Percentiles rank a stretch among this genome's conserved stretches.
Conservation (phyloP, 495 filamentous ascomycete species). For the Penicillium herquei region DNA sequence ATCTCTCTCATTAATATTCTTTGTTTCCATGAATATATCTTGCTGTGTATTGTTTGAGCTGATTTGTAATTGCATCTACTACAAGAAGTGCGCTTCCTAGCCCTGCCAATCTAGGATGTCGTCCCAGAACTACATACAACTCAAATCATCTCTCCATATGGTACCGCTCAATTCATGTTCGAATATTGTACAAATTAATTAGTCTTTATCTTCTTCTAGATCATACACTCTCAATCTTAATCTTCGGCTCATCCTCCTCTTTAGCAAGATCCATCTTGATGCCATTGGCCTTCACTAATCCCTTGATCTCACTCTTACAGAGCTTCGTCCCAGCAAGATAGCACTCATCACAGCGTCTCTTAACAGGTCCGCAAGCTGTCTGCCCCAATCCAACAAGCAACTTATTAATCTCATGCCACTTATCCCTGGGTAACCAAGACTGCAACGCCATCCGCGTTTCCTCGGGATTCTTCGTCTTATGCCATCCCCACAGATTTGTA, state of each 20-base stretch:
- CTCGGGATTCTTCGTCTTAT: constrained; percentile 79
- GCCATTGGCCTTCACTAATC: constrained; percentile 13
- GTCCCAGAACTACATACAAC: too few relatives aligned
- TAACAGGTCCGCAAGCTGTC: constrained; percentile 80
- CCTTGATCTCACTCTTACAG: constrained; percentile 66
- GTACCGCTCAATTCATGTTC: too few relatives aligned
- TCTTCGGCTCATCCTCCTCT: constrained; percentile 43
- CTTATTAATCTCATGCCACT: constrained; percentile 94
- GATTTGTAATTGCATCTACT: too few relatives aligned
- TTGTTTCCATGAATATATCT: too few relatives aligned
- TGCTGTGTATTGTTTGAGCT: too few relatives aligned
- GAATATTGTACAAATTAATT: too few relatives aligned
- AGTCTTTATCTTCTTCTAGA: background rate
- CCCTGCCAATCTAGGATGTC: too few relatives aligned
- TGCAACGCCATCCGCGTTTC: constrained; percentile 77
- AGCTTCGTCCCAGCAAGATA: constrained; percentile 68
- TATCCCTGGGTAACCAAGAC: constrained; percentile 79
- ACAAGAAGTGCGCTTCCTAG: too few relatives aligned
- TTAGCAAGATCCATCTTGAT: constrained; percentile 32
- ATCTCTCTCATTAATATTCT: too few relatives aligned
- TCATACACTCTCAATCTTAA: constrained; percentile 26
- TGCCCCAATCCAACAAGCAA: constrained; percentile 90
- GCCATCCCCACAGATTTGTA: constrained; percentile 95
- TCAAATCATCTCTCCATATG: too few relatives aligned
- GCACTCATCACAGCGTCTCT: constrained; percentile 79